Evolutionary conservation across 148 eudicot genomes (phyloP), one percentile per base, ranked within the genome.

Genomic region (Spergularia marina): DNA sequence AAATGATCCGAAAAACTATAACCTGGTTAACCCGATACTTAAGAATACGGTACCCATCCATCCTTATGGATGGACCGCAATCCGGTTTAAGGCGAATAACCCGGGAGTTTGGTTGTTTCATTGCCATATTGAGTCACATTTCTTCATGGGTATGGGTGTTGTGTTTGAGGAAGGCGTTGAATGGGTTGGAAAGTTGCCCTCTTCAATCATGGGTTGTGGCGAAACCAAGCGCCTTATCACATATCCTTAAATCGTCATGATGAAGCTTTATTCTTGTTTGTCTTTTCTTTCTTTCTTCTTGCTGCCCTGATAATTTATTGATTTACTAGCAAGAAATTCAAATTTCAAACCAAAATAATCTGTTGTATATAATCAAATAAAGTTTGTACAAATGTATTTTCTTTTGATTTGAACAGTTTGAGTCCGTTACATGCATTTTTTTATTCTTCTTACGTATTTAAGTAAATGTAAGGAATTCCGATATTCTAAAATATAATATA

Each of bases 61-160:
- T 25, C 94, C 89, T 3, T 91, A 77, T 62, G 94, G 98, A 25
- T 94, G 98, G 98, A 94, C 98, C 0, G 97, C 97, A 9, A 65
- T 94, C 73, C 68, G 98, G 39, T 91, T 91, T 53, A 82, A 76
- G 63, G 91, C 94, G 0, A 80, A 94, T 84, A 94, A 94, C 71
- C 98, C 98, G 2, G 98, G 98, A 18, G 89, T 87, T 6, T 94
- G 98, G 98, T 85, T 89, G 5, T 94, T 94, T 73, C 98, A 94
- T 82, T 94, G 98, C 58, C 98, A 91, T 51, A 87, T 94, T 51
- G 97, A 94, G 79, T 79, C 92, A 2, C 97, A 94, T 82, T 87
- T 89, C 70, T 77, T 65, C 12, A 82, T 94, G 91, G 97, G 98
- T 2, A 93, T 93, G 98, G 97, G 92, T 0, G 83, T 87, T 21